These are phyloP conservation scores for Pistacia atlantica DNA, from an alignment of 345 rosid species.

Conservation along the genomic window DNA sequence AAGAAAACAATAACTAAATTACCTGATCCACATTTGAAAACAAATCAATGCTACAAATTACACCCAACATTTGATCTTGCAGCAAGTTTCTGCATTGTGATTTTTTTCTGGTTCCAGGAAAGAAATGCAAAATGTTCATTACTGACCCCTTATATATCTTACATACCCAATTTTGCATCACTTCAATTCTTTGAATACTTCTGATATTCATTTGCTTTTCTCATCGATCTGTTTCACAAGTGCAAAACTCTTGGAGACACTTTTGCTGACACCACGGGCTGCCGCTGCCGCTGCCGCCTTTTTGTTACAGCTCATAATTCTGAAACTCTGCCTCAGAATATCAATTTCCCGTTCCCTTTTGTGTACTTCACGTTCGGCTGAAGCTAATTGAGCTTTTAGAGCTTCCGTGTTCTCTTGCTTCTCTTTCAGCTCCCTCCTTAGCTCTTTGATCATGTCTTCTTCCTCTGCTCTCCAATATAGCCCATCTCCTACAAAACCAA, in stretches of 20 bases:
- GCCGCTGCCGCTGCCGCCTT: slow-evolving; percentile 15
- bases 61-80: not conserved
- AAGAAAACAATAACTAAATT: not conserved
- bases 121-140: not conserved
- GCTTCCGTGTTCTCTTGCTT: slow-evolving; percentile 52
- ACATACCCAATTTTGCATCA: not conserved
- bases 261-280: not conserved
- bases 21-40: too few relatives aligned
- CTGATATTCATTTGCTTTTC: not conserved
- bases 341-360: slow-evolving; percentile 63
- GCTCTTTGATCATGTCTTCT: slow-evolving; percentile 52
- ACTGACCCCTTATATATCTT: not conserved
- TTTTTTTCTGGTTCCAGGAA: not conserved
- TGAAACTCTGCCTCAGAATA: slow-evolving; percentile 73
- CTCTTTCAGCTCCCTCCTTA: slow-evolving; percentile 51
- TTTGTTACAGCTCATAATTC: slow-evolving; percentile 48
- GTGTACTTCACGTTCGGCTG: slow-evolving; percentile 46
- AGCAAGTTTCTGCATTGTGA: not conserved
- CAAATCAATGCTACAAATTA: too few relatives aligned
- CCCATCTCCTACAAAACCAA: slow-evolving; percentile 38
- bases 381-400: slow-evolving; percentile 42
- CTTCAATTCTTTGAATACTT: not conserved
- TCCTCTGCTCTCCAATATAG: slow-evolving; percentile 47
- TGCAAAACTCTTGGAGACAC: not conserved
- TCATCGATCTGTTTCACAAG: not conserved